These are phyloP conservation scores for Saturnispora ahearnii DNA, from an alignment of 805 yeast genomes.

Conservation along the genomic window DNA sequence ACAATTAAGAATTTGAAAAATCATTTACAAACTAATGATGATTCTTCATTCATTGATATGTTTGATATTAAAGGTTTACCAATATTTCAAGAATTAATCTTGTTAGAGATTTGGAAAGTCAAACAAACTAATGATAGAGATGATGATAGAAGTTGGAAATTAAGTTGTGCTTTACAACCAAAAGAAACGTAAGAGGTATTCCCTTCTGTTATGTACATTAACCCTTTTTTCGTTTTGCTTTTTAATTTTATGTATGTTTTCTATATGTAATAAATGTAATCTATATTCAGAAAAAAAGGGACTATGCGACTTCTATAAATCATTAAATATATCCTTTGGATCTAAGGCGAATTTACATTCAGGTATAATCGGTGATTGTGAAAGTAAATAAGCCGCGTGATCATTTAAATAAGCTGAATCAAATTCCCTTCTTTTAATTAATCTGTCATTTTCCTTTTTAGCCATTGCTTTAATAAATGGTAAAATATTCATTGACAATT, in stretches of 20 bases:
- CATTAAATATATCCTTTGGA: constrained; percentile 7
- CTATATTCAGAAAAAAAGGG: not conserved
- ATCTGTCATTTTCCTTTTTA: constrained; percentile 15
- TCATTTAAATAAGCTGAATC: constrained; percentile 1
- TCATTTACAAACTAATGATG: constrained; percentile 11
- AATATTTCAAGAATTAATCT: constrained; percentile 46
- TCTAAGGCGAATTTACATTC: constrained; percentile 8
- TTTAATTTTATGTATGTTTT: not conserved
- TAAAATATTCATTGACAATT: constrained; percentile 17
- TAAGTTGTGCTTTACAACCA: constrained; percentile 55
- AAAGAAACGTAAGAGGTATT: not conserved
- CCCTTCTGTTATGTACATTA: not conserved
- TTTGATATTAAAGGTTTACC: constrained; percentile 33
- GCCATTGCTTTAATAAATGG: constrained; percentile 27
- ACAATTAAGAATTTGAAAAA: constrained; percentile 24
- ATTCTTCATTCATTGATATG: constrained; percentile 23
- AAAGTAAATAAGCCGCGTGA: not conserved
- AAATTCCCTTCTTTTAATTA: constrained; percentile 2
- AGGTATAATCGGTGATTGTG: constrained; percentile 1
- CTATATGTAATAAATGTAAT: not conserved
- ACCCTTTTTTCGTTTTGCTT: not conserved
- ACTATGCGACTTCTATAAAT: not conserved
- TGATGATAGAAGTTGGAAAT: constrained; percentile 63
- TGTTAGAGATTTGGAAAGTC: constrained; percentile 65
- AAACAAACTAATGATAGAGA: constrained; percentile 50